A percentile compares a stretch with the other conserved stretches of the same genome.
phyloP scores from a whole-genome alignment of 495 filamentous ascomycete species.

The Daldinia vernicosa region DNA sequence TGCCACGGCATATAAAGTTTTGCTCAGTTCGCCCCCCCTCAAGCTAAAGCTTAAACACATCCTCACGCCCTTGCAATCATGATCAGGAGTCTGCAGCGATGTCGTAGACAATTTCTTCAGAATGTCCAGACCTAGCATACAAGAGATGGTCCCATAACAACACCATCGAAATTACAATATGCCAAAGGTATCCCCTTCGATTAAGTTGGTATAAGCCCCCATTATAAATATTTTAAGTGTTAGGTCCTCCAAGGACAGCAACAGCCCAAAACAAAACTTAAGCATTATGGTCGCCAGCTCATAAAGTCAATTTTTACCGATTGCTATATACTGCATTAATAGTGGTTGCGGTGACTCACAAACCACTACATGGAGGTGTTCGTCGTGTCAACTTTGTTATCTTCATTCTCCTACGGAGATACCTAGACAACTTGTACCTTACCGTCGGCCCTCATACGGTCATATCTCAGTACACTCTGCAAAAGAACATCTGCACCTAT shows the following conservation, averaged over 20 bases:
- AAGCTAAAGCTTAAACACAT: not conserved
- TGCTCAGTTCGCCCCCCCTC: not conserved
- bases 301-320: not conserved
- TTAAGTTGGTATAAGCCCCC: not conserved
- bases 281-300: not conserved
- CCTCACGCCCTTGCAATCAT: not conserved
- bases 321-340: not conserved
- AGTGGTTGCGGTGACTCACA: not conserved
- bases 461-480: conserved; percentile 52
- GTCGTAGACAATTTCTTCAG: not conserved
- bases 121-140: not conserved
- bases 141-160: not conserved
- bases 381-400: not conserved
- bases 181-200: not conserved
- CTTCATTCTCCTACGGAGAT: not conserved
- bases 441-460: conserved; percentile 39
- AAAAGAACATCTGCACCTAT: conserved; percentile 50
- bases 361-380: not conserved
- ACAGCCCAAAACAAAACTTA: not conserved
- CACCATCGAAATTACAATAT: not conserved
- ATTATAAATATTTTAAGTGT: not conserved
- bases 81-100: not conserved
- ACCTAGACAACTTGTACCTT: not conserved
- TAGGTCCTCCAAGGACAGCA: not conserved
- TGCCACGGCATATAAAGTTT: not conserved